Evolutionary conservation across 805 yeast species (phyloP), one percentile per base, ranked within the genome.

Genomic region (Wickerhamomyces chambardii): DNA sequence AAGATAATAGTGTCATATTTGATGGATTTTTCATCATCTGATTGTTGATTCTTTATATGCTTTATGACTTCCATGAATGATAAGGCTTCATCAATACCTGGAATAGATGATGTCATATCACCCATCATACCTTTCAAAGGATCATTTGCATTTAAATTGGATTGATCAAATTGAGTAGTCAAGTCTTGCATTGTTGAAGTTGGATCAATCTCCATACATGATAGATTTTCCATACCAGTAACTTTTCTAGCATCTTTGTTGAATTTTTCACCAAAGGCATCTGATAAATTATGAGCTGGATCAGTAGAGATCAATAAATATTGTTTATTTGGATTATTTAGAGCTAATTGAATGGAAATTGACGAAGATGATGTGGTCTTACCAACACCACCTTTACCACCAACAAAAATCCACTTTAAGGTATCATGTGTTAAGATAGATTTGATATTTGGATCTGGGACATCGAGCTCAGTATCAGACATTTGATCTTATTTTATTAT

Each of bases 321-420:
- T 48, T 83, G 80, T 45, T 86, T 89, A 15, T 58, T 45, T 26
- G 95, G 94, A 54, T 94, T 81, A 38, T 72, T 67, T 41, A 83
- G 61, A 15, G 98, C 97, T 57, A 92, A 73, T 62, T 92, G 97
- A 43, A 89, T 81, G 17, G 99, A 95, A 47, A 92, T 72, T 17
- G 97, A 87, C 32, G 95, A 89, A 1, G 97, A 90, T 4, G 97
- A 84, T 18, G 98, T 92, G 43, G 99, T 92, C 59, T 92, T 92
- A 51, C 99, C 99, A 21, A 92, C 99, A 62, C 99, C 99, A 59
- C 99, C 99, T 67, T 92, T 92, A 48, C 99, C 99, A 46, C 99
- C 99, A 30, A 90, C 97, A 53, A 92, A 92, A 43, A 92, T 81
- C 99, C 99, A 92, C 54, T 84, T 84, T 53, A 92, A 73, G 11